Evolutionary conservation across 352 stramenopile genomes (phyloP), one percentile per base, ranked within the genome.

Genomic region (Pythium scleroteichum): DNA sequence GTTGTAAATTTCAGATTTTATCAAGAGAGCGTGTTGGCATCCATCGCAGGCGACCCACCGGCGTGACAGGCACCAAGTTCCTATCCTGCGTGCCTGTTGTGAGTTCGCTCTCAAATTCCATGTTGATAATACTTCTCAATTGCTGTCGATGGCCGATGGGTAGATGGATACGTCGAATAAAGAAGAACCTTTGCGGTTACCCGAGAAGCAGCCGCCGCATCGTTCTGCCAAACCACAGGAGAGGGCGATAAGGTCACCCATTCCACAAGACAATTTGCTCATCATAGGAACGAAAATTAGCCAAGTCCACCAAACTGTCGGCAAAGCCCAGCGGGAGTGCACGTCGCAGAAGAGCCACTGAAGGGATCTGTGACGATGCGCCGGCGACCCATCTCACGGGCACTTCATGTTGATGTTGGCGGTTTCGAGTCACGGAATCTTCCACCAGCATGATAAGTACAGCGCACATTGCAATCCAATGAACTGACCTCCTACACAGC

Each of bases 71-170:
- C 7, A 14, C 29, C 6, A 53, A 38, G 2, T 52, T 55, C 16
- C 27, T 63, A 2, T 69, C 53, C 0, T 63, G 62, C 38, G 40
- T 69, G 5, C 62, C 53, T 44, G 49, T 69, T 16, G 54, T 61
- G 22, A n/a, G 53, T n/a, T 38, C 50, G 29, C 10, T 10, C 29
- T n/a, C n/a, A n/a, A n/a, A n/a, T n/a, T n/a, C n/a, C n/a, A n/a
- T n/a, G n/a, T n/a, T n/a, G n/a, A n/a, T n/a, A n/a, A n/a, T n/a
- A n/a, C n/a, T n/a, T n/a, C n/a, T n/a, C n/a, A n/a, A n/a, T n/a
- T n/a, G n/a, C n/a, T n/a, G n/a, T n/a, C n/a, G n/a, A n/a, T n/a
- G n/a, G n/a, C n/a, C n/a, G n/a, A n/a, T n/a, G n/a, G n/a, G 33
- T 44, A 44, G 38, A 44, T 44, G 38, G 38, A 44, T 4, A 17